Evolutionary conservation across 1,284 basidiomycete species (phyloP).

Genomic region (Cryptococcus amylolentus): DNA sequence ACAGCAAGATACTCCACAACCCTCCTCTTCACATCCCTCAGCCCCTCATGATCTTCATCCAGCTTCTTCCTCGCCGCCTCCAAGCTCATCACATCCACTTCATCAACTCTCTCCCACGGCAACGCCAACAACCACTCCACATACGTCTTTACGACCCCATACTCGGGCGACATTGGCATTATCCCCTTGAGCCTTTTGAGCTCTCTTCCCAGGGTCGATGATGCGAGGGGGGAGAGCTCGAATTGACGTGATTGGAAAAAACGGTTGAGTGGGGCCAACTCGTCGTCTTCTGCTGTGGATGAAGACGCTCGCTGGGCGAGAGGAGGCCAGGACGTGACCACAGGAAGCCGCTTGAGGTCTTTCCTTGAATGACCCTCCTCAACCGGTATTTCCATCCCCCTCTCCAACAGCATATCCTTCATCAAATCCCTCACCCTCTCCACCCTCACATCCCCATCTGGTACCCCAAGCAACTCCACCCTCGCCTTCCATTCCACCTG

Average conservation of each 20-base stretch:
- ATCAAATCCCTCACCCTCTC: conserved; percentile 29
- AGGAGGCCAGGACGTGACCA: conserved; percentile 1
- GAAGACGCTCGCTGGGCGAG: not conserved
- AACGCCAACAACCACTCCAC: conserved; percentile 41
- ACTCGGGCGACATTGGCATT: conserved; percentile 43
- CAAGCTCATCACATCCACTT: conserved; percentile 29
- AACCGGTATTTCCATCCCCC: conserved; percentile 20
- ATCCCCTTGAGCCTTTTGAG: conserved; percentile 35
- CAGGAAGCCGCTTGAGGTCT: not conserved
- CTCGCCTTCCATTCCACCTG: conserved; percentile 36
- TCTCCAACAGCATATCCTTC: conserved; percentile 17
- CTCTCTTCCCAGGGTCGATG: conserved; percentile 31
- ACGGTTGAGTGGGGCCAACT: conserved; percentile 32
- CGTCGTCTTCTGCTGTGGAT: conserved; percentile 17
- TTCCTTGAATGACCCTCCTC: not conserved
- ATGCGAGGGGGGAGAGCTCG: conserved; percentile 28
- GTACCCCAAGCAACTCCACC: conserved; percentile 36
- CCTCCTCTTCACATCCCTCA: conserved; percentile 43
- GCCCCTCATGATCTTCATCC: conserved; percentile 45
- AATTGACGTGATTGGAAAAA: conserved; percentile 16
- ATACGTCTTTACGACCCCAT: conserved; percentile 43
- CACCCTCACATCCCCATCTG: conserved; percentile 29
- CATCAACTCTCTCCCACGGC: conserved; percentile 40
- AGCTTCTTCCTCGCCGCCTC: conserved; percentile 30
- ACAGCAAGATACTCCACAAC: conserved; percentile 47